Base-by-base conservation (phyloP, 2,329 filamentous ascomycete species). In the Cladophialophora psammophila region DNA sequence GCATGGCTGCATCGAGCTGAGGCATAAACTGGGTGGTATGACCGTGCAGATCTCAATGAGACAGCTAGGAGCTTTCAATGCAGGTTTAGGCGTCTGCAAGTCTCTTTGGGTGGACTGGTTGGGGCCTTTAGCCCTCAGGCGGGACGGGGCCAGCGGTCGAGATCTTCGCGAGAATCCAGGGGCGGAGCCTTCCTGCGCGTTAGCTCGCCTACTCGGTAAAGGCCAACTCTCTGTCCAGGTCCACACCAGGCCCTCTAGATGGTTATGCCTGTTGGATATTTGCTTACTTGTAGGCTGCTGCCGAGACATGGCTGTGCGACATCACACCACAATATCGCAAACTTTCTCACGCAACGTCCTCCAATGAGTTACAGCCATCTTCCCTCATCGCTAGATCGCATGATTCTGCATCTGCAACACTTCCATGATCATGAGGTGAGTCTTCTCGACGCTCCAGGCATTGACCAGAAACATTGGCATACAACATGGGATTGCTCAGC, bases 391-490 rank as follows among this genome's bases (percentile, higher is more conserved):
- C 31, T 15, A 38, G 20, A 52, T 68, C 54, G 53, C 59, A 58
- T 68, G 66, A 68, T 52, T 7, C 42, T 35, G 34, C 20, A 35
- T 4, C 31, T 55, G 26, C 34, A 50, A 13, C n/a, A 5, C 50
- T 31, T 31, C 60, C 55, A 50, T 65, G 66, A 63, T 40, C 58
- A 48, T 15, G 10, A 31, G 15, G 20, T 20, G 62, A 65, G 36
- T 18, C 15, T 40, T 60, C 66, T 63, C 59, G 66, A 58, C 38
- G 55, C 48, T 60, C 63, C 63, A 58, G 60, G 54, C 34, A 34
- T 18, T 7, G 54, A 42, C 58, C 45, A 57, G 12, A 36, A 35
- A 55, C 9, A 55, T 12, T 31, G 26, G 34, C n/a, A 13, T 32
- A 13, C 15, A 20, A n/a, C 55, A 61, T 52, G 50, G 57, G 1